Conservation (phyloP, 2,329 filamentous ascomycete genomes). For the Fusarium albidum region DNA sequence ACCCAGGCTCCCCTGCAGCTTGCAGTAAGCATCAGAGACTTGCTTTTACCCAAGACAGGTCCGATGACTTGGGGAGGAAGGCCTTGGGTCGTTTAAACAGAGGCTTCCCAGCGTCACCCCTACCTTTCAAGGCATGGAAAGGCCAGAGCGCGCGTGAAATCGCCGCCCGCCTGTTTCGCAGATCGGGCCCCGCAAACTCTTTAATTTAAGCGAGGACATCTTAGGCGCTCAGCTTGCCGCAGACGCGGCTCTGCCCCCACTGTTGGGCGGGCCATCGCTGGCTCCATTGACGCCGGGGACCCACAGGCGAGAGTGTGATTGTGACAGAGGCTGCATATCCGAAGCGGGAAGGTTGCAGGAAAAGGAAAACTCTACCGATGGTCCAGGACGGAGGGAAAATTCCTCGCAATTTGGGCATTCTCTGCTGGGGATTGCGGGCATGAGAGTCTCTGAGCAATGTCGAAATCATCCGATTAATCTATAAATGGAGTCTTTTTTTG, state of each 20-base stretch:
- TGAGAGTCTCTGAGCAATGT: neutral
- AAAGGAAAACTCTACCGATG: no score
- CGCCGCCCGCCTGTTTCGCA: neutral
- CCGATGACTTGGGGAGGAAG: no score
- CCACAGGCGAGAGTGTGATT: slow-evolving; percentile 12
- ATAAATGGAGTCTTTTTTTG: neutral
- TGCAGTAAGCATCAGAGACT: no score
- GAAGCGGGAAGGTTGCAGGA: neutral
- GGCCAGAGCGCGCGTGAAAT: neutral
- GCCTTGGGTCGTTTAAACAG: no score
- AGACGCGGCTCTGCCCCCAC: slow-evolving; percentile 6
- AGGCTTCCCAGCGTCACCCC: no score
- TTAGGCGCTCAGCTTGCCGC: slow-evolving; percentile 4
- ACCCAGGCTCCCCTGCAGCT: no score
- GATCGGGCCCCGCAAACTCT: neutral
- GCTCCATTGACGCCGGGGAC: slow-evolving; percentile 5
- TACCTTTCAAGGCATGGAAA: no score
- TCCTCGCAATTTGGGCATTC: slow-evolving; percentile 1
- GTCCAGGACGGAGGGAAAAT: neutral
- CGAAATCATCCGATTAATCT: slow-evolving; percentile 7
- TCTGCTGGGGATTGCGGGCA: neutral
- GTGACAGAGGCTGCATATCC: slow-evolving; percentile 16
- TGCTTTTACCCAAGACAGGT: no score
- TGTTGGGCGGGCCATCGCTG: slow-evolving; percentile 3
- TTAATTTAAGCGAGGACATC: neutral